phyloP scores from a whole-genome alignment of 139 green algal genomes.

The Trebouxia sp. region DNA sequence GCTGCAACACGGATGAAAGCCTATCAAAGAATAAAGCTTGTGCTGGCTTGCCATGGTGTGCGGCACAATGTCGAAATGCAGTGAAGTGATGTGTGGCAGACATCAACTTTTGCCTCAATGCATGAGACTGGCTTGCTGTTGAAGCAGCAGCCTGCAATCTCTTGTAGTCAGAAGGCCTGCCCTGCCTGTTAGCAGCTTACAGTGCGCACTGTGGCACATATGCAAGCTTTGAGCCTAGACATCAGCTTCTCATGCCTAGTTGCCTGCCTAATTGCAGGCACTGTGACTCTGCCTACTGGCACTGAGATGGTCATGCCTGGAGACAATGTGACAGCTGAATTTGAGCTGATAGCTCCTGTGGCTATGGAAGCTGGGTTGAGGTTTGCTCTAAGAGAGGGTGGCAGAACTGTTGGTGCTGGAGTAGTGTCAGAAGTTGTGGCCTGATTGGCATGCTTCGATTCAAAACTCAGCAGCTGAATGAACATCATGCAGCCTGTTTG shows the following conservation, averaged over 20 bases:
- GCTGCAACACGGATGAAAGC: too few relatives aligned
- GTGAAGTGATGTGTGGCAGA: too few relatives aligned
- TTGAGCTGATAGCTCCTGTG: constrained; percentile 85
- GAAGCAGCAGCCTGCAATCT: too few relatives aligned
- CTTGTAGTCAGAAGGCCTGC: too few relatives aligned
- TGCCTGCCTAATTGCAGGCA: constrained; percentile 51
- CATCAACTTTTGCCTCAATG: too few relatives aligned
- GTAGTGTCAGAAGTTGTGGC: constrained; percentile 78
- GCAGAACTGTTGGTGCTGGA: constrained; percentile 93
- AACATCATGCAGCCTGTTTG: too few relatives aligned
- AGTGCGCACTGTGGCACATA: too few relatives aligned
- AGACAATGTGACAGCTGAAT: constrained; percentile 89
- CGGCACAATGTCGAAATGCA: too few relatives aligned
- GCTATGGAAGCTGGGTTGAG: constrained; percentile 86
- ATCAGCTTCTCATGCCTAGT: not conserved
- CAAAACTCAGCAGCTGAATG: not conserved
- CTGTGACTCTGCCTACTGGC: constrained; percentile 80
- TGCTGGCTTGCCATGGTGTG: too few relatives aligned
- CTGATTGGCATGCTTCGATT: not conserved
- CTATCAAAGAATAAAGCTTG: too few relatives aligned
- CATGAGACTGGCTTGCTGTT: too few relatives aligned
- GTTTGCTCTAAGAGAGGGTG: constrained; percentile 96
- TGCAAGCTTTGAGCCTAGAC: not conserved
- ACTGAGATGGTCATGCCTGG: constrained; percentile 98
- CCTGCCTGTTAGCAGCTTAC: too few relatives aligned